These are phyloP conservation scores for Chaetomium strumarium DNA, from an alignment of 2,329 filamentous ascomycete species.

Conservation along the genomic window DNA sequence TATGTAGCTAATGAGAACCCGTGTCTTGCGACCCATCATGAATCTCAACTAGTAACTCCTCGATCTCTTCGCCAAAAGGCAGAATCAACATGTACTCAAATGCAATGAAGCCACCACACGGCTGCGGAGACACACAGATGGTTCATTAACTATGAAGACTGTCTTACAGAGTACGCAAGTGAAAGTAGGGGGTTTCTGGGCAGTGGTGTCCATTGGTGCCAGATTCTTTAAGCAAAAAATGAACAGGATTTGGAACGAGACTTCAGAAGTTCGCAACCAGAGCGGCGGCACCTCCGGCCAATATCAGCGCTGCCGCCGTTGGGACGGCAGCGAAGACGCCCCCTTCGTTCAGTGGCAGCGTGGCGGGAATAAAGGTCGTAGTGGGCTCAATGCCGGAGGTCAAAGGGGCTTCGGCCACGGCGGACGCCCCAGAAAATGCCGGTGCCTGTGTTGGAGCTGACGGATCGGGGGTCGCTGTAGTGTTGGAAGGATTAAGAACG, in stretches of 20 bases:
- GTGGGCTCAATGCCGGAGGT: constrained; percentile 27
- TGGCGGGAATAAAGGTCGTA: constrained; percentile 24
- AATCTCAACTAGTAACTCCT: too few species aligned
- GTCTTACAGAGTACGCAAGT: too few species aligned
- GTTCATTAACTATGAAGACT: too few species aligned
- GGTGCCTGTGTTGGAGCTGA: constrained; percentile 28
- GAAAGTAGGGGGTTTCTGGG: too few species aligned
- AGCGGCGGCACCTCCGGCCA: constrained; percentile 1
- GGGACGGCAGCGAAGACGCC: constrained; percentile 13
- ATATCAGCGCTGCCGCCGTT: constrained; percentile 21
- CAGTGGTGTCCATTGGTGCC: too few species aligned
- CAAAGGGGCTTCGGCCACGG: constrained; percentile 25
- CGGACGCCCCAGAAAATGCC: constrained; percentile 26
- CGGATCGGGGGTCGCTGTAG: constrained; percentile 28
- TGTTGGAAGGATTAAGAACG: constrained; percentile 32
- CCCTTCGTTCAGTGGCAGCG: constrained; percentile 21
- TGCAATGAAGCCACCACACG: too few species aligned
- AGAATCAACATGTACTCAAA: too few species aligned
- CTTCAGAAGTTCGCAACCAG: constrained; percentile 3
- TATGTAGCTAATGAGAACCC: too few species aligned
- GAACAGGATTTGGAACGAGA: background rate
- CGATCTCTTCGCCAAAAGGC: too few species aligned
- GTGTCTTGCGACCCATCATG: too few species aligned
- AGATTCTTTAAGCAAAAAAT: background rate
- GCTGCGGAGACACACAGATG: too few species aligned